These are phyloP conservation scores for Dujonia santamariae DNA, from an alignment of 1,139 yeast genomes.

Conservation along the genomic window DNA sequence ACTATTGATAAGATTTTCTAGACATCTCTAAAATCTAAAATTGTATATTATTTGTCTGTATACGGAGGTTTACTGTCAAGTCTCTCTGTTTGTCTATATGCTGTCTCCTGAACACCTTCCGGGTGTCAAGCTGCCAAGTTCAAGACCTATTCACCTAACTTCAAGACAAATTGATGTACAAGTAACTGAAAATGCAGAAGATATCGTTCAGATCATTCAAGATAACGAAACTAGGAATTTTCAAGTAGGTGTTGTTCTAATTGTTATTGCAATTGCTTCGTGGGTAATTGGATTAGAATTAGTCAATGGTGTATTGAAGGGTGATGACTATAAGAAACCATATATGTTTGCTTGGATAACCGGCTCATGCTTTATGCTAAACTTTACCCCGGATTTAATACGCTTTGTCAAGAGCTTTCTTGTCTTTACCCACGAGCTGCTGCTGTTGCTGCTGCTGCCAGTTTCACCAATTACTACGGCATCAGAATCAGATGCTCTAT, in stretches of 20 bases:
- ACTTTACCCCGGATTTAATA: constrained; percentile 38
- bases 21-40: too few species aligned
- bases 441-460: background rate
- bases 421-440: background rate
- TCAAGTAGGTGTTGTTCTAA: constrained; percentile 38
- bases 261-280: constrained; percentile 38
- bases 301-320: constrained; percentile 47
- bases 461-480: background rate
- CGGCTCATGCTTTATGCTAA: constrained; percentile 44
- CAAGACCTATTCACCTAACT: background rate
- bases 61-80: too few species aligned
- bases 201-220: constrained; percentile 44
- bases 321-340: constrained; percentile 47
- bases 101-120: too few species aligned
- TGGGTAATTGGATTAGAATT: constrained; percentile 52
- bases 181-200: constrained; percentile 25
- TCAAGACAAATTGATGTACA: constrained; percentile 9
- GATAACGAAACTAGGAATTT: constrained; percentile 42
- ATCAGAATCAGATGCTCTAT: constrained; percentile 6
- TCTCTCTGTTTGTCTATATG: too few species aligned
- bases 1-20: too few species aligned
- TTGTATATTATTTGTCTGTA: background rate
- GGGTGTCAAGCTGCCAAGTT: background rate
- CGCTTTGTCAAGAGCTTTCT: background rate
- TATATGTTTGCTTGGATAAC: constrained; percentile 43